Percentiles rank a stretch among this genome's conserved stretches.
Conservation (phyloP, 192 early-diverging fungal species). For the Coemansia guatemalensis region DNA sequence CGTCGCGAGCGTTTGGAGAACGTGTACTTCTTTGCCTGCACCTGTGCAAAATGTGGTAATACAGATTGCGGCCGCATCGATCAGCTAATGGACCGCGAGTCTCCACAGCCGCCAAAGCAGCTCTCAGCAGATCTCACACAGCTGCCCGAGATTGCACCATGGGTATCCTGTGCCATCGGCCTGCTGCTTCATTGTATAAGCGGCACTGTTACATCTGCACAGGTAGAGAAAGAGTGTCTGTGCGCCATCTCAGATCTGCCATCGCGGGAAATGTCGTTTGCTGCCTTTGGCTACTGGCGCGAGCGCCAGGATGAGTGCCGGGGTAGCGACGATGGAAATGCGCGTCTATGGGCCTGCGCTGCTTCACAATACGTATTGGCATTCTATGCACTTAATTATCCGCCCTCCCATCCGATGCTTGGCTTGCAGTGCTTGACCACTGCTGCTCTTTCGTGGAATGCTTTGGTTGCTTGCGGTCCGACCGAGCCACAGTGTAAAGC, state of each 20-base stretch:
- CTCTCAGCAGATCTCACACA: conserved; percentile 35
- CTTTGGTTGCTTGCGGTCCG: conserved; percentile 1
- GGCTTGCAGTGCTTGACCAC: conserved; percentile 37
- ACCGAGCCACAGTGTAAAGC: background rate
- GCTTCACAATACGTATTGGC: conserved; percentile 39
- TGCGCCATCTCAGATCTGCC: background rate
- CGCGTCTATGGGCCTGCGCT: conserved; percentile 19
- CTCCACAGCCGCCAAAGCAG: conserved; percentile 3
- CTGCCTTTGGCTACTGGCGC: conserved; percentile 44
- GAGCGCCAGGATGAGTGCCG: conserved; percentile 51
- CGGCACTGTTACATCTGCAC: background rate
- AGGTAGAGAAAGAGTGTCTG: conserved; percentile 1
- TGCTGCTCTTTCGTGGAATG: conserved; percentile 32
- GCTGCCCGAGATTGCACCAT: conserved; percentile 14
- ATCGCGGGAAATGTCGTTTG: conserved; percentile 32
- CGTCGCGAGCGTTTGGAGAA: conserved; percentile 15
- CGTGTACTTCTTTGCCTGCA: conserved; percentile 48
- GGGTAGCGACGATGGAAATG: conserved; percentile 6
- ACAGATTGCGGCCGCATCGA: conserved; percentile 16
- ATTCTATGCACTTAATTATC: conserved; percentile 30
- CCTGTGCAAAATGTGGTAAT: conserved; percentile 27
- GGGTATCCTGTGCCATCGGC: conserved; percentile 13
- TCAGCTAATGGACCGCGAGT: conserved; percentile 20
- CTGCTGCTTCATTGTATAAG: background rate
- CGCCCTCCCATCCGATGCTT: conserved; percentile 23